These are phyloP conservation scores for Wickerhamiella kazuoi DNA, from an alignment of 805 yeast genomes.

Conservation along the genomic window DNA sequence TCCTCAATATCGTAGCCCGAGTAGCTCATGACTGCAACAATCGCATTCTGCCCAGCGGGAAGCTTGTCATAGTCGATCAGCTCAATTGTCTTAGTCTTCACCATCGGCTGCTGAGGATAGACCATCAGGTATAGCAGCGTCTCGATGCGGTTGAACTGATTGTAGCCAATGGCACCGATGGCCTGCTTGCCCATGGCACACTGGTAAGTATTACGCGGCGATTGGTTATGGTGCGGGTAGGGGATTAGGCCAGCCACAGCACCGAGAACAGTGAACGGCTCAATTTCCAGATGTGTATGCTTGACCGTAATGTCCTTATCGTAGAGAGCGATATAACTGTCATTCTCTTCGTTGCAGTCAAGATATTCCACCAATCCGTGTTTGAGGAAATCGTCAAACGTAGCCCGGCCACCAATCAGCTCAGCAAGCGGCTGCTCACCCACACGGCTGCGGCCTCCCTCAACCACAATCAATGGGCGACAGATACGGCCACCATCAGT, in stretches of 20 bases:
- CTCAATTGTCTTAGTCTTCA: conserved; percentile 91
- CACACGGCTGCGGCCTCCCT: conserved; percentile 52
- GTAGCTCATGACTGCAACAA: conserved; percentile 97
- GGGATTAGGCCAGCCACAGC: conserved; percentile 90
- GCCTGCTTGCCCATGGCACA: conserved; percentile 99
- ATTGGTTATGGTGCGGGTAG: conserved; percentile 82
- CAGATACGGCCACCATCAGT: conserved; percentile 98
- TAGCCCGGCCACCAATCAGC: conserved; percentile 52
- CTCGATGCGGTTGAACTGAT: conserved; percentile 89
- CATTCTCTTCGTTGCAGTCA: conserved; percentile 96
- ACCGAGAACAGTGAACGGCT: conserved; percentile 81
- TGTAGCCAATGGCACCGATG: conserved; percentile 97
- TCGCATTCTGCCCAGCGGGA: conserved; percentile 98
- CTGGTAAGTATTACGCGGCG: conserved; percentile 83
- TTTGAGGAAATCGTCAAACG: conserved; percentile 76
- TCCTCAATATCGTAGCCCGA: conserved; percentile 99
- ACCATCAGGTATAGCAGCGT: conserved; percentile 87
- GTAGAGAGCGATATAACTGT: conserved; percentile 77
- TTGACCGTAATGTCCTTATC: conserved; percentile 42
- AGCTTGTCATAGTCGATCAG: conserved; percentile 85
- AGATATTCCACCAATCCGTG: conserved; percentile 85
- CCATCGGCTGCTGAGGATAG: conserved; percentile 99
- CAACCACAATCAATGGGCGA: conserved; percentile 84
- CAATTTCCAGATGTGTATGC: conserved; percentile 85
- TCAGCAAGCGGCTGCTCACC: conserved; percentile 47